phyloP scores from a whole-genome alignment of 75 land plant genomes.

The Selaginella tamariscina region DNA sequence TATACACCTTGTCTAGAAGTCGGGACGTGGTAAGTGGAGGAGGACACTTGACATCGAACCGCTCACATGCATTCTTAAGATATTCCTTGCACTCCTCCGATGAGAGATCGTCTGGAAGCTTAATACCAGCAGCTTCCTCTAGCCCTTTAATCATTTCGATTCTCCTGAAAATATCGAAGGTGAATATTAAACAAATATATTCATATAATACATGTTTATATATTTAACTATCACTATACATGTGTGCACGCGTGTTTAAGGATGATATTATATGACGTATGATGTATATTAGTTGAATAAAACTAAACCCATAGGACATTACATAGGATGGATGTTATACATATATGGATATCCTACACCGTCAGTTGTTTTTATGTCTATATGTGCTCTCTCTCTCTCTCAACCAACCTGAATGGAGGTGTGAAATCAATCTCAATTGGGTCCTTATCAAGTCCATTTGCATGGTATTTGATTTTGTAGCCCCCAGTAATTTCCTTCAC shows the following conservation, averaged over 20 bases:
- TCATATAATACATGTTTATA: too few relatives aligned
- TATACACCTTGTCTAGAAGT: conserved; percentile 74
- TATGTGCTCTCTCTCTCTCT: too few relatives aligned
- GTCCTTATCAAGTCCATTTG: conserved; percentile 67
- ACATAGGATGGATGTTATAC: too few relatives aligned
- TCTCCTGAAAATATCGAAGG: conserved; percentile 34
- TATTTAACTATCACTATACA: too few relatives aligned
- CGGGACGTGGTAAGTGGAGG: conserved; percentile 89
- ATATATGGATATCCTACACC: too few relatives aligned
- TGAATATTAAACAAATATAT: background rate
- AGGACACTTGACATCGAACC: conserved; percentile 72
- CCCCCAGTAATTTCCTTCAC: conserved; percentile 91
- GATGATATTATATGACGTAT: too few relatives aligned
- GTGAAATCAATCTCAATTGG: conserved; percentile 93
- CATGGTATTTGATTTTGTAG: conserved; percentile 71
- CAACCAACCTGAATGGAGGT: conserved; percentile 98
- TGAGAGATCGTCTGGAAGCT: conserved; percentile 54
- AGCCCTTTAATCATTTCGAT: conserved; percentile 83
- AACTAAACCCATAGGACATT: too few relatives aligned
- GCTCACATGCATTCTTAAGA: conserved; percentile 49
- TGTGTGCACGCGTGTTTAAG: too few relatives aligned
- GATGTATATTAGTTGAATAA: too few relatives aligned
- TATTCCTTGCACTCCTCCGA: conserved; percentile 70
- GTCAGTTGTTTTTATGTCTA: too few relatives aligned
- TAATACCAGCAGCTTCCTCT: conserved; percentile 39